Evolutionary conservation across 2,329 filamentous ascomycete species (phyloP), one percentile per base, ranked within the genome.

Genomic region (Parasarocladium wereldwijsianum): DNA sequence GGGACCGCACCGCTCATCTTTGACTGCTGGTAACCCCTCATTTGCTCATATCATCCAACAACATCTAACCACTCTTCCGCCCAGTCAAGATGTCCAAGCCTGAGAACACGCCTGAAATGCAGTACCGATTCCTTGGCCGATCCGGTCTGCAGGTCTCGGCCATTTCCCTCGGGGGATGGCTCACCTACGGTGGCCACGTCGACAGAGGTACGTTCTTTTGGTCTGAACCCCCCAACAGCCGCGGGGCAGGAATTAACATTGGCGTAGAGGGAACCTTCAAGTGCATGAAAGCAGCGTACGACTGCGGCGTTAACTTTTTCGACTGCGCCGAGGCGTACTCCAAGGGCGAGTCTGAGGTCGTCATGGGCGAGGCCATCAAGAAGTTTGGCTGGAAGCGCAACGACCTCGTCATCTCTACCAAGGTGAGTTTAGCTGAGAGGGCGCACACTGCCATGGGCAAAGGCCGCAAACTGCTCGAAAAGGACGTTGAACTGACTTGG

Each of bases 151-250:
- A 83, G 49, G 76, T 85, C 19, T 84, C 77, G 17, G 66, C 72
- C 26, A 76, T 85, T 37, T 76, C 74, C 2, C 60, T 85, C 3
- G 79, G 73, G 34, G 70, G 73, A 40, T 76, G 74, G 75, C 60
- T 85, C 31, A 84, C 79, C 1, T 83, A 81, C 40, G 79, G 79
- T 32, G 77, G 76, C 12, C 74, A 81, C 40, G 72, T 82, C 17
- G 71, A 75, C 32, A 66, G 72, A 45, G 70, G 73, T 73, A 55
- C 39, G 57, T 17, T 17, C 21, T 17, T 8, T 10, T 25, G 15
- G 14, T 5, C 3, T 15, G 6, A 26, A 5, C 12, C 9, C 15
- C 16, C 29, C 13, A n/a, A 24, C 13, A 21, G 15, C 14, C 9
- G 8, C 8, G 10, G 10, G 19, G 17, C 12, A 7, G 16, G 18